Percentiles rank a stretch among this genome's conserved stretches.
Evolutionary conservation across 2,329 filamentous ascomycete species (phyloP).

Genomic region (Chaetomium strumarium): DNA sequence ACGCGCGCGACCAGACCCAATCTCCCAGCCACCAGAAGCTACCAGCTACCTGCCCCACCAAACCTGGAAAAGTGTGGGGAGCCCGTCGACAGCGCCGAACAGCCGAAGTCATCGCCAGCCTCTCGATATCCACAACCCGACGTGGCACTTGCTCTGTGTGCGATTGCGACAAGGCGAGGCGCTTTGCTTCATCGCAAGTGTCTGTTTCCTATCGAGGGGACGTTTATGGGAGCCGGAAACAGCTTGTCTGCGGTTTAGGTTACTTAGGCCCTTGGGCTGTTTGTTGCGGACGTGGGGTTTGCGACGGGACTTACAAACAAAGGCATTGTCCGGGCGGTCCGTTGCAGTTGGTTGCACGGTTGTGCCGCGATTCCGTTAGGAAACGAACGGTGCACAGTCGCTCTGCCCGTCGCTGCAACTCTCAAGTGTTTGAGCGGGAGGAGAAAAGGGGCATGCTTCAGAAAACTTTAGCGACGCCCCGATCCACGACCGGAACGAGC

Average conservation of each 20-base stretch:
- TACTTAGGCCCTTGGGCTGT: neutral
- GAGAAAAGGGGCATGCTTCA: neutral
- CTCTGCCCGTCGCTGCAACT: neutral
- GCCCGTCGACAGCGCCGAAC: neutral
- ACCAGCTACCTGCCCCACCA: conserved; percentile 1
- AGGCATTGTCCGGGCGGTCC: neutral
- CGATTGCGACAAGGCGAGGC: conserved; percentile 5
- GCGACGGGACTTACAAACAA: neutral
- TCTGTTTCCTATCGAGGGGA: neutral
- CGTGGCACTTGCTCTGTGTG: conserved; percentile 5
- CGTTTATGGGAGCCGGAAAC: neutral
- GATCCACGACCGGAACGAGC: neutral
- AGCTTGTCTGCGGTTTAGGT: neutral
- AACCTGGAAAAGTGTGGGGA: conserved; percentile 4
- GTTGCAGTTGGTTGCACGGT: neutral
- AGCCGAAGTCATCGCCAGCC: neutral
- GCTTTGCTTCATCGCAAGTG: conserved; percentile 5
- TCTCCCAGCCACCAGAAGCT: conserved; percentile 5
- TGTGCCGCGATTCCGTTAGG: neutral
- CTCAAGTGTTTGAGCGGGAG: neutral
- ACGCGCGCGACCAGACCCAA: neutral
- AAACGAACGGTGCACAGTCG: neutral
- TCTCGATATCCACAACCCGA: neutral
- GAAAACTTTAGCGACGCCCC: neutral
- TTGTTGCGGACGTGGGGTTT: neutral